Base-by-base conservation (phyloP, 1,284 basidiomycete genomes). In the Malassezia cuniculi region DNA sequence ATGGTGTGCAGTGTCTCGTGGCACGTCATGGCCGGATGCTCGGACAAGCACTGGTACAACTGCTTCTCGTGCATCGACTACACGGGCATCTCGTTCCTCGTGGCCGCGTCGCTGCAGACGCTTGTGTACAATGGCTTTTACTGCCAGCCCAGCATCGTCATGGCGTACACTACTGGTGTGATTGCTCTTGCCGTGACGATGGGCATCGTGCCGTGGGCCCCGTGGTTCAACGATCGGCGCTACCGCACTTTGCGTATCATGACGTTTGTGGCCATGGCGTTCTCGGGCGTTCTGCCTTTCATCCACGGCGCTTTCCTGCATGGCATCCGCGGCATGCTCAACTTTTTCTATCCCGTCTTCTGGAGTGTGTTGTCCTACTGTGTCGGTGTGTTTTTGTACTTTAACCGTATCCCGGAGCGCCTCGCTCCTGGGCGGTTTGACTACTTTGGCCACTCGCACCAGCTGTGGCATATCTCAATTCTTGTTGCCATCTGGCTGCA, bases 101-200 rank as follows among this genome's bases (percentile, higher is more conserved):
- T 66, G 8, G 59, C 64, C 6, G 64, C 64, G 5, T 57, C 55
- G 4, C 54, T 65, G 29, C 55, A 52, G 41, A 63, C 64, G 5
- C 46, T 57, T 0, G 55, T 66, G 7, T 66, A 65, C 54, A 65
- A 65, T 38, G 56, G 50, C 40, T 66, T 66, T 45, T 66, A 65
- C 48, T 66, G 64, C 40, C 64, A 66, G 37, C 62, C 64, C 21
- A 54, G 59, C 21, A 39, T 66, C 16, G 55, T 59, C 20, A 45
- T 60, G 5, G 39, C 56, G 31, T 66, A 66, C 45, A 51, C 52
- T 12, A 31, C 51, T 19, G 60, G 60, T 3, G 57, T 59, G 20
- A 38, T 61, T 24, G 7, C 54, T 10, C 52, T 65, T 14, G 64
- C 60, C 21, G 17, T 55, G 16, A 47, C 49, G 6, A 60, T 62